Conservation (phyloP, 1,284 basidiomycete genomes). For the Rhodotorula sp. region DNA sequence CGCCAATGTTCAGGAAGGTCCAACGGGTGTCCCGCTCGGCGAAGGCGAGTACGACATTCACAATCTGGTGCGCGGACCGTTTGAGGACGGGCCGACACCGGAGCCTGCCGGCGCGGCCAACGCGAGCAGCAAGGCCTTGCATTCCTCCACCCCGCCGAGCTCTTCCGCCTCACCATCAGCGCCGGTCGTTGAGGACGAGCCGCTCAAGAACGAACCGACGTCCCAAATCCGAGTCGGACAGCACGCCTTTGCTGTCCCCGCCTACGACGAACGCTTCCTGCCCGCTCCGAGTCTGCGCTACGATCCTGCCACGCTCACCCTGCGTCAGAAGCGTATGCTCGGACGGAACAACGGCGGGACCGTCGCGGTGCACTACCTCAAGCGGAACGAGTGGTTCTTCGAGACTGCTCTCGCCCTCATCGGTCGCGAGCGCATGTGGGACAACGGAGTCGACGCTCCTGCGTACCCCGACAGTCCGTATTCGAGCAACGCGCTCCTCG, state of each 20-base stretch:
- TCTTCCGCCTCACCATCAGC: not conserved
- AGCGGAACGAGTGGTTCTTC: conserved; percentile 93
- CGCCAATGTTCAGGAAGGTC: conserved; percentile 28
- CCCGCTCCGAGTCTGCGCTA: conserved; percentile 43
- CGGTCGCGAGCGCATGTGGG: conserved; percentile 64
- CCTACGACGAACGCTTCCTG: conserved; percentile 29
- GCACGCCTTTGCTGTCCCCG: conserved; percentile 39
- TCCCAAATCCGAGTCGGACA: conserved; percentile 32
- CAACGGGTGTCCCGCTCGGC: conserved; percentile 13
- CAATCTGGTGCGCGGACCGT: conserved; percentile 32
- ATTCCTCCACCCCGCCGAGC: not conserved
- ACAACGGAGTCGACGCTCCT: conserved; percentile 40
- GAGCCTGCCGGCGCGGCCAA: not conserved
- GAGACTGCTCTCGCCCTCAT: conserved; percentile 87
- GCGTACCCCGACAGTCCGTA: conserved; percentile 22
- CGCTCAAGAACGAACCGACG: conserved; percentile 34
- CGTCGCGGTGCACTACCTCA: conserved; percentile 93
- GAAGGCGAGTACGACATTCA: conserved; percentile 33
- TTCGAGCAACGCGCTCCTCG: conserved; percentile 18
- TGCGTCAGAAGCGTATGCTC: conserved; percentile 40
- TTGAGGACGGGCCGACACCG: conserved; percentile 19
- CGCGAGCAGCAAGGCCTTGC: not conserved
- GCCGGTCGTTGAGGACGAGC: not conserved
- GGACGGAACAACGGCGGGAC: conserved; percentile 68
- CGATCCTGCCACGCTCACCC: conserved; percentile 36